Conservation (phyloP, 2,329 filamentous ascomycete species). For the Sarocladium kiliense region DNA sequence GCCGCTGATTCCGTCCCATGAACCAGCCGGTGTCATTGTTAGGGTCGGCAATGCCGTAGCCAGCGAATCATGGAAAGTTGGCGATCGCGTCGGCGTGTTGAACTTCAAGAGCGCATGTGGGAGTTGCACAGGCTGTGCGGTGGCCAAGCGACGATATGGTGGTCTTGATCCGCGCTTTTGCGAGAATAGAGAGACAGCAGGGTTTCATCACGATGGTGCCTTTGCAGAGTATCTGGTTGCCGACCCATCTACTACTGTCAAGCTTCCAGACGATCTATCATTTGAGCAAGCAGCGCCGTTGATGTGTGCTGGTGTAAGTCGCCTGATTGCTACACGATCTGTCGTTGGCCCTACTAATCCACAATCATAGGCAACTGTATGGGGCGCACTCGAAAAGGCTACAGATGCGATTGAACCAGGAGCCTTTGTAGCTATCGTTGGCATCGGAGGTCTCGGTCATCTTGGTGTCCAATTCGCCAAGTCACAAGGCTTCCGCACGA, state of each 20-base stretch:
- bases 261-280: slow-evolving; percentile 19
- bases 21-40: slow-evolving; percentile 27
- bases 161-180: slow-evolving; percentile 25
- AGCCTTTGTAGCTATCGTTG: slow-evolving; percentile 24
- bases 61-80: slow-evolving; percentile 20
- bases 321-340: not conserved
- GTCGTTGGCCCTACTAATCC: not conserved
- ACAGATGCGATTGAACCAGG: slow-evolving; percentile 18
- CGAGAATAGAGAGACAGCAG: slow-evolving; percentile 24
- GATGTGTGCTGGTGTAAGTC: slow-evolving; percentile 28
- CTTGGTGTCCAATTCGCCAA: slow-evolving; percentile 30
- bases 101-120: slow-evolving; percentile 29
- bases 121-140: slow-evolving; percentile 21
- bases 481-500: slow-evolving; percentile 26
- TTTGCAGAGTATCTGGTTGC: slow-evolving; percentile 29
- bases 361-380: slow-evolving; percentile 23
- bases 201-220: slow-evolving; percentile 27
- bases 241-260: slow-evolving; percentile 23
- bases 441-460: slow-evolving; percentile 29
- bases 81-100: slow-evolving; percentile 29
- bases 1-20: slow-evolving; percentile 28
- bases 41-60: slow-evolving; percentile 18
- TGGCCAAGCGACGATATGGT: slow-evolving; percentile 13
- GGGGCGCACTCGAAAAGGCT: slow-evolving; percentile 26
- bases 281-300: slow-evolving; percentile 30